Percentiles rank a stretch among this genome's conserved stretches.
Conservation (phyloP, 2,329 filamentous ascomycete species). For the Hypoxylon sp. region DNA sequence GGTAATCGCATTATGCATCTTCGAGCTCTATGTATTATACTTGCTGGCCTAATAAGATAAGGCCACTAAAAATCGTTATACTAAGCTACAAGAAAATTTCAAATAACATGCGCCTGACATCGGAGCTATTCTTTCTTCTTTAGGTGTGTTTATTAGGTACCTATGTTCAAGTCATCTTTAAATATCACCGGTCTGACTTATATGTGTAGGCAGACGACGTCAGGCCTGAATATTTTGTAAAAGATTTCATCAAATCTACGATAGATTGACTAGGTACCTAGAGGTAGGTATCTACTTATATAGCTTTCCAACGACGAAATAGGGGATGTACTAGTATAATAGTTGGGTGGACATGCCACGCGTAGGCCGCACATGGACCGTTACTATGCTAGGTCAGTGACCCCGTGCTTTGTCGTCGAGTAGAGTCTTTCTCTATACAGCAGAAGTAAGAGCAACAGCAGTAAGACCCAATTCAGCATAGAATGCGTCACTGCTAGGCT, state of each 20-base stretch:
- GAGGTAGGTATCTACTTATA: too few species aligned
- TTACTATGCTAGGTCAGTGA: background rate
- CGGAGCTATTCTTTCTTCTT: background rate
- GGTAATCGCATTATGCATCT: too few species aligned
- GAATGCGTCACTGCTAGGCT: slow-evolving; percentile 83
- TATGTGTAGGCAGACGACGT: background rate
- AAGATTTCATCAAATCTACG: background rate
- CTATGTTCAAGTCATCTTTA: background rate
- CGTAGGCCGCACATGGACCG: background rate
- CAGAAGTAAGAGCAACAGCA: slow-evolving; percentile 26
- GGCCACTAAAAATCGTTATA: too few species aligned
- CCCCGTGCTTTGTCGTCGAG: background rate
- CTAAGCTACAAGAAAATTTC: too few species aligned
- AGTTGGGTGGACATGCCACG: background rate
- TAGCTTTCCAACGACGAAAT: background rate
- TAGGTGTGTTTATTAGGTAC: too few species aligned
- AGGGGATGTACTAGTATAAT: slow-evolving; percentile 13
- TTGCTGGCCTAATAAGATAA: background rate
- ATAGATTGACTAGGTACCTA: background rate
- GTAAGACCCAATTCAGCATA: slow-evolving; percentile 78
- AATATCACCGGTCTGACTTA: background rate
- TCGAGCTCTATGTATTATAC: background rate
- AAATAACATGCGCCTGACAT: background rate
- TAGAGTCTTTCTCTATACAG: slow-evolving; percentile 8
- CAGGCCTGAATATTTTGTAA: background rate